A percentile compares a stretch with the other conserved stretches of the same genome.
Evolutionary conservation across 176 grass and related monocot genomes (phyloP).

Genomic region (Chrysopogon serrulatus): DNA sequence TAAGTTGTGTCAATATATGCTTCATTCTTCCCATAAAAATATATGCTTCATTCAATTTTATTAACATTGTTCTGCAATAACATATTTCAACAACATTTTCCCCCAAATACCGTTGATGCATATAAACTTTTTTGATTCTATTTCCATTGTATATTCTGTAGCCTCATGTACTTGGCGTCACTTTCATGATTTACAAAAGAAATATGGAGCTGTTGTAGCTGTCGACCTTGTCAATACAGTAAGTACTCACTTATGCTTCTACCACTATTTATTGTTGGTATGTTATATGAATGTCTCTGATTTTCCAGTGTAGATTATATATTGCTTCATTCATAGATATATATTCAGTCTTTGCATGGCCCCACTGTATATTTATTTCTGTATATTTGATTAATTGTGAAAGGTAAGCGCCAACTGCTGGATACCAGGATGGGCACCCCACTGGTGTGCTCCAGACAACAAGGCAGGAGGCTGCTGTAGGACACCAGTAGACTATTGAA

Average conservation of each 20-base stretch:
- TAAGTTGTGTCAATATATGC: constrained; percentile 16
- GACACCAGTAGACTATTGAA: too few relatives aligned
- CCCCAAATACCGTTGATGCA: neutral
- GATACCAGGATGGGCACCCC: too few relatives aligned
- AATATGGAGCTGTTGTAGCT: constrained; percentile 79
- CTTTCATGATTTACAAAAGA: constrained; percentile 83
- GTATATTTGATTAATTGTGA: neutral
- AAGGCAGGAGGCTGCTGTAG: too few relatives aligned
- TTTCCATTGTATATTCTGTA: constrained; percentile 24
- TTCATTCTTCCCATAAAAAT: too few relatives aligned
- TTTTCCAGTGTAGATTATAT: neutral
- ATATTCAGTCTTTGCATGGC: neutral
- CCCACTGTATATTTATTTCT: neutral
- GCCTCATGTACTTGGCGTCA: constrained; percentile 67
- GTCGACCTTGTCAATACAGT: constrained; percentile 89
- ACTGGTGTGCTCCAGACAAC: too few relatives aligned
- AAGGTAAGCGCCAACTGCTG: too few relatives aligned
- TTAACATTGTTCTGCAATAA: neutral
- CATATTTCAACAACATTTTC: neutral
- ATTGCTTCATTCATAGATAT: neutral
- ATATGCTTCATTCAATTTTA: constrained; percentile 1
- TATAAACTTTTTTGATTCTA: neutral
- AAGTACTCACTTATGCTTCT: constrained; percentile 6
- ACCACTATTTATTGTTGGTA: neutral
- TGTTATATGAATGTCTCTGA: neutral